Evolutionary conservation across 306 rosid genomes (phyloP).

Genomic region (Medicago arabica): DNA sequence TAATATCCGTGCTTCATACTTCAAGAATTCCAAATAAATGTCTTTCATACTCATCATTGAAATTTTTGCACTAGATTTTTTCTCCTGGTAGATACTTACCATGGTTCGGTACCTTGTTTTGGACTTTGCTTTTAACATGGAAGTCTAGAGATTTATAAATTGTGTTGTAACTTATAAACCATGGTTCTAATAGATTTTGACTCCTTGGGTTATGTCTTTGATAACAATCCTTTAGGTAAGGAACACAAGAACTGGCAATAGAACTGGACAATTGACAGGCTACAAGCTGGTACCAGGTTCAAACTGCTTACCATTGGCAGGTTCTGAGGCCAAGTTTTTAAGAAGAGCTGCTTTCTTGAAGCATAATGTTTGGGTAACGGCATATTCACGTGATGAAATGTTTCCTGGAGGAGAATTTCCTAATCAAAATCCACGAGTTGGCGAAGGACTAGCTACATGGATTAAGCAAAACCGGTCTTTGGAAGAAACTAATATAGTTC

Average conservation of each 20-base stretch:
- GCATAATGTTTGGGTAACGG: slow-evolving; percentile 92
- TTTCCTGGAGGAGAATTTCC: slow-evolving; percentile 96
- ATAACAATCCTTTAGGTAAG: slow-evolving; percentile 59
- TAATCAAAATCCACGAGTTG: slow-evolving; percentile 83
- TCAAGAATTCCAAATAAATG: neutral
- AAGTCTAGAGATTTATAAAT: neutral
- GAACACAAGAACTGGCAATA: slow-evolving; percentile 81
- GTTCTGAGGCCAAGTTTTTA: slow-evolving; percentile 84
- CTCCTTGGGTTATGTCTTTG: slow-evolving; percentile 16
- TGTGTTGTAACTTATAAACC: neutral
- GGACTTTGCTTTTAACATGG: slow-evolving; percentile 6
- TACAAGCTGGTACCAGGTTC: slow-evolving; percentile 91
- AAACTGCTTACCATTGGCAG: slow-evolving; percentile 84
- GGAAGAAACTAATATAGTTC: slow-evolving; percentile 83
- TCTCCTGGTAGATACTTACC: neutral
- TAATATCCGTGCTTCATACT: neutral
- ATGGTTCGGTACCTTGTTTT: slow-evolving; percentile 14
- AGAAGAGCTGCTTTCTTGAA: slow-evolving; percentile 94
- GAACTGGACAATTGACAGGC: slow-evolving; percentile 93
- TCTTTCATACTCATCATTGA: slow-evolving; percentile 11
- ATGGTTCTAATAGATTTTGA: slow-evolving; percentile 13
- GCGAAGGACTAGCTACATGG: slow-evolving; percentile 88
- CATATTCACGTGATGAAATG: slow-evolving; percentile 68
- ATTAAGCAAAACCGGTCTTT: slow-evolving; percentile 71
- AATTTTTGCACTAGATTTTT: slow-evolving; percentile 18